Evolutionary conservation across 2,329 filamentous ascomycete genomes (phyloP), one percentile per base, ranked within the genome.

Genomic region (Alternaria conjuncta): DNA sequence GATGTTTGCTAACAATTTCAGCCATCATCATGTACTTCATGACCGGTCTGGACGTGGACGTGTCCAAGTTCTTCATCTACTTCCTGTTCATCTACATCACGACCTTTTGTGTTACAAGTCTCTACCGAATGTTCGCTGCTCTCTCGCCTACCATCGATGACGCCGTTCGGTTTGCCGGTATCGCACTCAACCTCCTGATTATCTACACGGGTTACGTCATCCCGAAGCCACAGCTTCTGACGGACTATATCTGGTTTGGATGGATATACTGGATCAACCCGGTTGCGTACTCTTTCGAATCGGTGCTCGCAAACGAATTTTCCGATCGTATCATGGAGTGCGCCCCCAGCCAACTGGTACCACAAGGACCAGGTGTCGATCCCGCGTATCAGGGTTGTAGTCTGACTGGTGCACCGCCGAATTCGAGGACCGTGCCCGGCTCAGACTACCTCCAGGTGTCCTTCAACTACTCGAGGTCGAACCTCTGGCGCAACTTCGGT

Each of bases 401-500:
- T 43, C 77, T 91, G 43, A 82, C 85, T 23, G 89, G 89, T n/a
- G 85, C 88, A 11, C 72, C 79, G 23, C 76, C 86, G 12, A 86
- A 86, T 30, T 81, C 82, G 20, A 80, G 81, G 1, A 80, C 75
- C 4, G 85, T 91, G 12, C 71, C 83, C 30, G 89, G 89, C 32
- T 75, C 82, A 2, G 79, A 80, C 21, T 92, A 90, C 69, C 74
- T 90, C 3, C 69, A 80, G 10, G 82, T 83, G 1, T 84, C 84
- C 8, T 91, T 86, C 76, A 81, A 85, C 47, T 90, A 89, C 70
- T 84, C 84, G 0, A 81, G 87, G 18, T 80, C 79, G 25, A 84
- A 91, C 71, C 78, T 90, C 0, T 91, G 89, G 84, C 88, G 92
- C 4, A 94, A 95, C 75, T 93, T 92, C 72, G 92, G 90, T 30